Percentiles rank a stretch among this genome's conserved stretches.
Conservation (phyloP, 2,329 filamentous ascomycete species). For the Penicillium sp. region DNA sequence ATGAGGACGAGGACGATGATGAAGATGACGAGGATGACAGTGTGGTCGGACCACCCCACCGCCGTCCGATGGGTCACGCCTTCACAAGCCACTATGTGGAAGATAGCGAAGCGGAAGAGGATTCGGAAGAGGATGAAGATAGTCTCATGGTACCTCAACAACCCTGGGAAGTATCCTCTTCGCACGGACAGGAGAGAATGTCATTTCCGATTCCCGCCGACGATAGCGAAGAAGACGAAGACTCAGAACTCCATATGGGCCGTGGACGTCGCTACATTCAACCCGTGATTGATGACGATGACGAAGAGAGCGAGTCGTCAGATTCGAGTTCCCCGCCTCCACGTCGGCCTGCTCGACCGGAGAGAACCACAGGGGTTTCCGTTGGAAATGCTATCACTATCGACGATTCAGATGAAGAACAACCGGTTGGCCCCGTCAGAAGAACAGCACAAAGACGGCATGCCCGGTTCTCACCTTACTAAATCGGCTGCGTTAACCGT, state of each 20-base stretch:
- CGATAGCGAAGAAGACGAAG: background rate
- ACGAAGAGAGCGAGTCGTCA: conserved; percentile 14
- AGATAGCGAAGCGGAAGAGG: conserved; percentile 3
- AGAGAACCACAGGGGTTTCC: conserved; percentile 12
- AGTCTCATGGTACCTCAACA: conserved; percentile 5
- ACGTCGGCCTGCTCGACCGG: conserved; percentile 5
- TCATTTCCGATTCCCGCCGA: background rate
- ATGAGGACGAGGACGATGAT: conserved; percentile 13
- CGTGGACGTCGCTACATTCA: background rate
- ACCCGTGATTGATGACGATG: background rate
- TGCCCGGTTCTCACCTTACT: conserved; percentile 27
- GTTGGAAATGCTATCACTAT: conserved; percentile 24
- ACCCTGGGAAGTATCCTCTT: background rate
- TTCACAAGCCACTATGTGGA: background rate
- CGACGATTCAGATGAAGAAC: conserved; percentile 30
- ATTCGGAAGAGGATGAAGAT: conserved; percentile 14
- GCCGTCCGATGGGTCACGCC: no score
- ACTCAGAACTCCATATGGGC: background rate
- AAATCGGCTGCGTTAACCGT: background rate
- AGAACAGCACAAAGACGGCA: conserved; percentile 23
- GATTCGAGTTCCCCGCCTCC: conserved; percentile 17
- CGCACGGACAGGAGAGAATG: background rate
- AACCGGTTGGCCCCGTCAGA: conserved; percentile 28
- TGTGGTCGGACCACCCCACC: background rate
- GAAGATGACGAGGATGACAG: conserved; percentile 20